These are phyloP conservation scores for Clathrospora elynae DNA, from an alignment of 2,329 filamentous ascomycete species.

Conservation along the genomic window DNA sequence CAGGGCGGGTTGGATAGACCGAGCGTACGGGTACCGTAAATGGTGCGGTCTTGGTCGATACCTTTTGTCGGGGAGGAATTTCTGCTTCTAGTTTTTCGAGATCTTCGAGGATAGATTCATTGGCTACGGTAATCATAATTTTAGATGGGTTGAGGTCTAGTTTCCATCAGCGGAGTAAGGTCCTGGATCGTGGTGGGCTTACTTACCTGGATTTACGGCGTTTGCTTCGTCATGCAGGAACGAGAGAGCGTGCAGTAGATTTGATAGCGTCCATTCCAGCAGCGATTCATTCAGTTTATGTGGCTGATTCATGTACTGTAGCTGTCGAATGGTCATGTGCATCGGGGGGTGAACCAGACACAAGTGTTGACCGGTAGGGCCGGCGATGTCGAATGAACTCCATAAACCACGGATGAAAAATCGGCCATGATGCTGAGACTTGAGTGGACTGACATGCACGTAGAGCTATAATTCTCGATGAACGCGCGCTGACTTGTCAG, in stretches of 20 bases:
- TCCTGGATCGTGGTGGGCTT: too few relatives aligned
- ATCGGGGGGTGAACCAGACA: slow-evolving; percentile 34
- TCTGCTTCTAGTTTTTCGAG: slow-evolving; percentile 47
- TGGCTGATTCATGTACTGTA: slow-evolving; percentile 29
- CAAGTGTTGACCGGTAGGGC: slow-evolving; percentile 30
- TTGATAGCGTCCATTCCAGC: slow-evolving; percentile 39
- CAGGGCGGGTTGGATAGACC: slow-evolving; percentile 42
- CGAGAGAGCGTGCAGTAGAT: slow-evolving; percentile 51
- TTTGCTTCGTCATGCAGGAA: slow-evolving; percentile 53
- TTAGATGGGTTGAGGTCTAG: slow-evolving; percentile 54
- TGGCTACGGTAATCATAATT: slow-evolving; percentile 48
- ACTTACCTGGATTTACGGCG: slow-evolving; percentile 56
- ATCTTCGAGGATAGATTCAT: slow-evolving; percentile 45
- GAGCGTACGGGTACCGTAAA: slow-evolving; percentile 33
- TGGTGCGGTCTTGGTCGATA: slow-evolving; percentile 25
- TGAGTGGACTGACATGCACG: slow-evolving; percentile 31
- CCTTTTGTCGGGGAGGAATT: slow-evolving; percentile 50
- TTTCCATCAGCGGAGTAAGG: too few relatives aligned
- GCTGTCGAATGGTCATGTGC: slow-evolving; percentile 37
- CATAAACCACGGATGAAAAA: slow-evolving; percentile 27
- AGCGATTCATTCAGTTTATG: slow-evolving; percentile 23
- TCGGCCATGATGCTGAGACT: slow-evolving; percentile 31
- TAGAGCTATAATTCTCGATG: slow-evolving; percentile 34
- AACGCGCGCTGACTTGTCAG: slow-evolving; percentile 13
- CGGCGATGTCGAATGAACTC: slow-evolving; percentile 27